These are phyloP conservation scores for Striga hermonthica DNA, from an alignment of 305 asterid species.

Conservation along the genomic window DNA sequence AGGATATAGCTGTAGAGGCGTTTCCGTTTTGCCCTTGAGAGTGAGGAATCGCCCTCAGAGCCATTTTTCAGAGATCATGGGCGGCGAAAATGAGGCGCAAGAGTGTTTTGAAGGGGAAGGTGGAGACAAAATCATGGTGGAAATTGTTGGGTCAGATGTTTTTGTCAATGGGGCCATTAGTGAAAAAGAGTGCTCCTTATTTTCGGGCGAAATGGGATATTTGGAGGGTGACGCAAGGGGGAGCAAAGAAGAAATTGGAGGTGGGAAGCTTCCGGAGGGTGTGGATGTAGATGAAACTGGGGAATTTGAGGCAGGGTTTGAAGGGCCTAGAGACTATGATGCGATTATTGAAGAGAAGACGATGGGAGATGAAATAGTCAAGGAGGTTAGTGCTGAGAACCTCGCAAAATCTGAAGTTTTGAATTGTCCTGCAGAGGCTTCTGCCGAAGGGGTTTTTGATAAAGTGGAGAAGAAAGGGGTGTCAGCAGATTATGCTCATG, in stretches of 20 bases:
- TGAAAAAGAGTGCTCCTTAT: conserved; percentile 35
- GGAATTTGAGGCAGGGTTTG: conserved; percentile 30
- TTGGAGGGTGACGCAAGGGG: conserved; percentile 32
- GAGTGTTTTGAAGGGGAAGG: conserved; percentile 41
- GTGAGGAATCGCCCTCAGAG: conserved; percentile 35
- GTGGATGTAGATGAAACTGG: conserved; percentile 26
- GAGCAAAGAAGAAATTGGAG: conserved; percentile 33
- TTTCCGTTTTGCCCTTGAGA: conserved; percentile 34
- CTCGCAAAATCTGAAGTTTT: not conserved
- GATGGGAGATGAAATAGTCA: not conserved
- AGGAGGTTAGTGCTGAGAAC: not conserved
- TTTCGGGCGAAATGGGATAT: conserved; percentile 34
- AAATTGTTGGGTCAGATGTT: conserved; percentile 66
- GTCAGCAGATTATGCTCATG: conserved; percentile 13
- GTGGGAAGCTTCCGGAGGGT: conserved; percentile 28
- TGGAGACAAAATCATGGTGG: conserved; percentile 64
- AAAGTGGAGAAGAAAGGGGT: conserved; percentile 32
- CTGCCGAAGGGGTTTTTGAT: conserved; percentile 26
- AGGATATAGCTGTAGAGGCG: conserved; percentile 35
- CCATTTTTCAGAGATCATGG: conserved; percentile 32
- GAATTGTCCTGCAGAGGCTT: conserved; percentile 21
- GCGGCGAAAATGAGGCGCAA: conserved; percentile 36
- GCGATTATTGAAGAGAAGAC: conserved; percentile 3
- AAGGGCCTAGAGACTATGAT: conserved; percentile 17
- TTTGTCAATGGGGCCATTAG: conserved; percentile 63